These are phyloP conservation scores for Eutypella sp. DNA, from an alignment of 2,329 filamentous ascomycete species.

Conservation along the genomic window DNA sequence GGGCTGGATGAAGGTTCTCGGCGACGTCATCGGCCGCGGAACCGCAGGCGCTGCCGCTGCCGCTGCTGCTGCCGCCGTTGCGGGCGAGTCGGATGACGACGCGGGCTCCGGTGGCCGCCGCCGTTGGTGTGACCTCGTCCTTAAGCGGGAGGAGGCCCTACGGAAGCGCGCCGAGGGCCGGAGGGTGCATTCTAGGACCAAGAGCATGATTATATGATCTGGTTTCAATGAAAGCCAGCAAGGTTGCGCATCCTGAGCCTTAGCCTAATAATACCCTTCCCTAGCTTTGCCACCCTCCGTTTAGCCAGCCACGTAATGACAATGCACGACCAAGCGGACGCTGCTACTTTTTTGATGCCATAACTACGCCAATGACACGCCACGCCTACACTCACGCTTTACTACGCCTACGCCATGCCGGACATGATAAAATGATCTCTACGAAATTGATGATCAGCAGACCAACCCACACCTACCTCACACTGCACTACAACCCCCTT, in stretches of 20 bases:
- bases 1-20: conserved; percentile 86
- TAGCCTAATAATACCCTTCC: no score
- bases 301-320: background rate
- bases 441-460: background rate
- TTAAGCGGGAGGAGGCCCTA: conserved; percentile 59
- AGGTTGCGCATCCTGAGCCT: background rate
- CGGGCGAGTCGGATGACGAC: conserved; percentile 32
- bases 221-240: no score
- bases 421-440: background rate
- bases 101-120: conserved; percentile 42
- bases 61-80: background rate
- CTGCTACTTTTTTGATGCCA: no score
- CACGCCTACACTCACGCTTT: background rate
- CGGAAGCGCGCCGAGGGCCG: conserved; percentile 49
- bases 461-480: background rate
- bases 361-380: background rate
- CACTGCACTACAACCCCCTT: background rate
- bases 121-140: conserved; percentile 64
- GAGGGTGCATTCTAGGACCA: conserved; percentile 51
- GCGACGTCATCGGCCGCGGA: conserved; percentile 60
- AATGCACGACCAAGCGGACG: no score
- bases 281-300: background rate
- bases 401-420: background rate
- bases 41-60: conserved; percentile 18
- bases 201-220: conserved; percentile 49